phyloP scores from a whole-genome alignment of 352 stramenopile species.

The Globisporangium radiosum region DNA sequence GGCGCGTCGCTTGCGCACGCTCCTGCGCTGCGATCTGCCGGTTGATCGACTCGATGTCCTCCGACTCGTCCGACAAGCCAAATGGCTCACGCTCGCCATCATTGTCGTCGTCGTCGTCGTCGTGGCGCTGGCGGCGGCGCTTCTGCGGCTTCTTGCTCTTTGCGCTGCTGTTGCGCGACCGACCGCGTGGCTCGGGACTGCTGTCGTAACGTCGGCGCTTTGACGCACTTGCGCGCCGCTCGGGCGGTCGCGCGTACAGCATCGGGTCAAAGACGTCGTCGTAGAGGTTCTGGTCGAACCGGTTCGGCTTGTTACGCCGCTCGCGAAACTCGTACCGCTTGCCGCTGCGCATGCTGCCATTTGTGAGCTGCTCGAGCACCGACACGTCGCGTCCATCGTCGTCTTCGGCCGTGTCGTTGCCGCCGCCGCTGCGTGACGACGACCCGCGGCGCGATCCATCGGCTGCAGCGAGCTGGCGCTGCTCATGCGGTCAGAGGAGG shows the following conservation, averaged over 20 bases:
- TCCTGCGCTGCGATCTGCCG: constrained; percentile 42
- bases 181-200: constrained; percentile 3
- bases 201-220: constrained; percentile 14
- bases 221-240: constrained; percentile 1
- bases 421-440: constrained; percentile 2
- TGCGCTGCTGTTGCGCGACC: not conserved
- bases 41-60: constrained; percentile 54
- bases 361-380: constrained; percentile 7
- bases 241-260: constrained; percentile 9
- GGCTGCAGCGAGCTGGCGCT: constrained; percentile 9
- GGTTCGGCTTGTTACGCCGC: constrained; percentile 41
- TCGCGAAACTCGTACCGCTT: constrained; percentile 51
- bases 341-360: not conserved
- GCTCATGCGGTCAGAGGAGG: not conserved
- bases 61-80: constrained; percentile 37
- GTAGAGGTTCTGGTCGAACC: constrained; percentile 59
- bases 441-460: constrained; percentile 14
- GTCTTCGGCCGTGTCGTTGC: constrained; percentile 12
- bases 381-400: constrained; percentile 7
- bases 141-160: constrained; percentile 7
- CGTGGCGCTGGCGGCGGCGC: not conserved
- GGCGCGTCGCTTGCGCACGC: constrained; percentile 20
- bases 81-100: constrained; percentile 17
- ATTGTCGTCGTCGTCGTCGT: constrained; percentile 14
- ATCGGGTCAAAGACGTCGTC: constrained; percentile 57